Percentiles rank a stretch among this genome's conserved stretches.
Evolutionary conservation across 1,284 basidiomycete species (phyloP).

Genomic region (Inonotus obliquus): DNA sequence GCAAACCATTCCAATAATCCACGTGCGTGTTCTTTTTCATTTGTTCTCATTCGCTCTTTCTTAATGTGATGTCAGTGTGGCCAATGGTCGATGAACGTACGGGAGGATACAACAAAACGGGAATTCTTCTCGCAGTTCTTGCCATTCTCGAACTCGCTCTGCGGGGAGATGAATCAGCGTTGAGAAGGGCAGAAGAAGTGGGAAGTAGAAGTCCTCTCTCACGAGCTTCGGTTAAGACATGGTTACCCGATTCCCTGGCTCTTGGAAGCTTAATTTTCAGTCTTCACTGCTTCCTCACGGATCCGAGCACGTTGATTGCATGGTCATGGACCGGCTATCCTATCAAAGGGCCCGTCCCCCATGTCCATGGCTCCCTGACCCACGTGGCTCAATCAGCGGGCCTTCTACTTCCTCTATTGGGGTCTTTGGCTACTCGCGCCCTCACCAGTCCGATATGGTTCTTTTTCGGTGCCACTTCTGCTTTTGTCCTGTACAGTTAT

Average conservation of each 20-base stretch:
- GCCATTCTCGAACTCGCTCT: constrained; percentile 29
- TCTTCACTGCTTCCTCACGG: constrained; percentile 75
- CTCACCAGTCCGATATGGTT: constrained; percentile 49
- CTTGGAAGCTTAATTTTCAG: constrained; percentile 75
- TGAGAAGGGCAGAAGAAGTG: neutral
- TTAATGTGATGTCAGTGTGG: constrained; percentile 55
- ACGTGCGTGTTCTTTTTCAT: constrained; percentile 33
- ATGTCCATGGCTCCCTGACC: constrained; percentile 68
- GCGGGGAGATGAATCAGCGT: constrained; percentile 23
- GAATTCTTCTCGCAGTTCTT: constrained; percentile 31
- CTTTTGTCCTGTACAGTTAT: constrained; percentile 55
- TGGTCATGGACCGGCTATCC: constrained; percentile 95
- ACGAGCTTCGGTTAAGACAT: constrained; percentile 46
- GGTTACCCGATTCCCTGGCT: constrained; percentile 52
- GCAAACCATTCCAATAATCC: constrained; percentile 81
- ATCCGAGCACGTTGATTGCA: constrained; percentile 79
- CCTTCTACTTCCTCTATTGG: constrained; percentile 40
- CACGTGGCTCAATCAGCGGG: constrained; percentile 63
- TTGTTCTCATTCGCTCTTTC: neutral
- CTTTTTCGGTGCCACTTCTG: constrained; percentile 43
- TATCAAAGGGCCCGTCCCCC: constrained; percentile 67
- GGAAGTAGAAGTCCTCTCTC: neutral
- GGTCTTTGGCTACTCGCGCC: constrained; percentile 26
- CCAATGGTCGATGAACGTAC: constrained; percentile 65
- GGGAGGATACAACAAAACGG: constrained; percentile 67